phyloP scores from a whole-genome alignment of 306 rosid species.

The Rosa lucieae region DNA sequence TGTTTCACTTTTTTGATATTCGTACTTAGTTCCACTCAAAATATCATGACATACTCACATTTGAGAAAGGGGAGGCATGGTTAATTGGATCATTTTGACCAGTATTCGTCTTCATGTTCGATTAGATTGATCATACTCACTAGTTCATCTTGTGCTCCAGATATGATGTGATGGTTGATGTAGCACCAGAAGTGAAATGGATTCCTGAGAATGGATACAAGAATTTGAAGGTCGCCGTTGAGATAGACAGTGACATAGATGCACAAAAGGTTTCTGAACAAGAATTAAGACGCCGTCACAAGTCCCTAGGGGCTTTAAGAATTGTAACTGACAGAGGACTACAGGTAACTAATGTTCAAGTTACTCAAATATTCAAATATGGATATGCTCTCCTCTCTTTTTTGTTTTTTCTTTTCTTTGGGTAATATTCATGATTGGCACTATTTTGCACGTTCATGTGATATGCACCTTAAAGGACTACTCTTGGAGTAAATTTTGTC shows the following conservation, averaged over 20 bases:
- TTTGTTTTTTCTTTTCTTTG: not conserved
- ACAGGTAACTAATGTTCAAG: conserved; percentile 57
- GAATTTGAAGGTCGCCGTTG: conserved; percentile 80
- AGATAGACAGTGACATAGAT: conserved; percentile 77
- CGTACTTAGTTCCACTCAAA: not conserved
- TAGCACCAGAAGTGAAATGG: conserved; percentile 90
- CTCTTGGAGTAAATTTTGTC: not conserved
- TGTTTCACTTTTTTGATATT: conserved; percentile 23
- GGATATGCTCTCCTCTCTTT: not conserved
- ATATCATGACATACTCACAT: not conserved
- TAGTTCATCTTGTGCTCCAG: conserved; percentile 51
- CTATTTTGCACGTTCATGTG: conserved; percentile 9
- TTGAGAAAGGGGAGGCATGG: not conserved
- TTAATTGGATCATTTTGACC: conserved; percentile 14
- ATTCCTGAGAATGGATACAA: conserved; percentile 69
- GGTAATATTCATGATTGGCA: conserved; percentile 6
- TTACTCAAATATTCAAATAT: not conserved
- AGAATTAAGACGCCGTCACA: conserved; percentile 75
- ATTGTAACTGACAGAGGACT: conserved; percentile 81
- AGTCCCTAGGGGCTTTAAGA: conserved; percentile 66
- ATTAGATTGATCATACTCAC: conserved; percentile 26
- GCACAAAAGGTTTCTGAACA: conserved; percentile 60
- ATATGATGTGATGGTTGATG: conserved; percentile 82
- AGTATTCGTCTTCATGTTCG: conserved; percentile 8
- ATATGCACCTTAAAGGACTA: conserved; percentile 5